Evolutionary conservation across 2,329 filamentous ascomycete genomes (phyloP), one percentile per base, ranked within the genome.

Genomic region (Arthrobotrys conoides): DNA sequence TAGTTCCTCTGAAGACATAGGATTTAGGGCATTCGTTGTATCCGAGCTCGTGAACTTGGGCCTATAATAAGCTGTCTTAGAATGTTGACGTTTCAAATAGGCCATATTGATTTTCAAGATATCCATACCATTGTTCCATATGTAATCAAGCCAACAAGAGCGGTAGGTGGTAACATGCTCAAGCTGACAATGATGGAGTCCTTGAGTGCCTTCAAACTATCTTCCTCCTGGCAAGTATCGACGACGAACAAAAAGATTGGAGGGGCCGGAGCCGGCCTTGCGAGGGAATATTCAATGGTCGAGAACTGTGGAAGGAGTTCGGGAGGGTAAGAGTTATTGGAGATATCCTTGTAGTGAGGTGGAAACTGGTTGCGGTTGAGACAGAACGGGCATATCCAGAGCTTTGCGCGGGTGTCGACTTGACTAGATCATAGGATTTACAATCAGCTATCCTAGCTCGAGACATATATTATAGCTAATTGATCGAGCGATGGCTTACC

Each of bases 1-100:
- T 99, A 87, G 91, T 97, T 46, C 96, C 96, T 71, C 95, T 90
- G 88, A 99, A 99, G 49, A 99, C 96, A 83, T 97, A 99, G 5
- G 95, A 97, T 86, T 98, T 99, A 81, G 96, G 93, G 85, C 96
- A 99, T 85, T 98, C 96, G 70, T 93, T 94, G 84, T 99, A 99
- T 70, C 96, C 96, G 81, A 99, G 93, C 86, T 99, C 96, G 84
- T 99, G 96, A 18, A 99, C 93, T 89, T 97, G 94, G 36, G 93
- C 90, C 92, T 94, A 81, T 55, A 1, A 16, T 68, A 57, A 18
- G 71, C 81, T 27, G 77, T 16, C 27, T 36, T 44, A 63, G 16
- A 51, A 53, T 27, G 9, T 18, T 18, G 27, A 10, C 8, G 20
- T 30, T 38, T 18, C 41, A 4, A 38, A 48, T 2, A 24, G 27